Conservation (phyloP, 2,329 filamentous ascomycete genomes). For the Daldinia sp. region DNA sequence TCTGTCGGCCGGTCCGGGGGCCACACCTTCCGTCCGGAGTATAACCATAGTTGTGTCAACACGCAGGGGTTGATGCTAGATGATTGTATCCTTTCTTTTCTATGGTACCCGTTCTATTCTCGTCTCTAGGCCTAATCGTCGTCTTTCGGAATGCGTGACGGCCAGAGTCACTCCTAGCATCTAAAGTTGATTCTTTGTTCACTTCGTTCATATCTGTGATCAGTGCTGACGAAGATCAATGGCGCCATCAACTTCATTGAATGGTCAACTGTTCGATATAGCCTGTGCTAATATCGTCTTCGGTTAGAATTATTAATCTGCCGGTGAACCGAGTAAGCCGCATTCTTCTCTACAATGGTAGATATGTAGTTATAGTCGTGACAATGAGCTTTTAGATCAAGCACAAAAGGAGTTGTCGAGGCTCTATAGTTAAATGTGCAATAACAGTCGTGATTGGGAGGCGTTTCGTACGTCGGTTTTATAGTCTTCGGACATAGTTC, state of each 20-base stretch:
- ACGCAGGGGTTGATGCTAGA: not conserved
- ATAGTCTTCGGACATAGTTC: not conserved
- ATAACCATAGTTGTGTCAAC: not conserved
- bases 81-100: not conserved
- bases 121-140: not conserved
- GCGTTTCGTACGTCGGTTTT: not conserved
- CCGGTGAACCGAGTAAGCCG: not conserved
- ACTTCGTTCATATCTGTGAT: not conserved
- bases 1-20: slow-evolving; percentile 19
- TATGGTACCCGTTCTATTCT: not conserved
- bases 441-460: not conserved
- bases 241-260: not conserved
- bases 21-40: slow-evolving; percentile 12
- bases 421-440: not conserved
- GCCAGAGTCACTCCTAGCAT: not conserved
- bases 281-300: not conserved
- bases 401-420: not conserved
- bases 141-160: not conserved
- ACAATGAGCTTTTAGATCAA: not conserved
- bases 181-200: not conserved
- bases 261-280: not conserved
- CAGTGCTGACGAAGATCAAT: not conserved
- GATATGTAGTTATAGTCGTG: not conserved
- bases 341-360: not conserved
- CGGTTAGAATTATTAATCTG: not conserved